These are phyloP conservation scores for Tuber aestivum DNA, from an alignment of 495 filamentous ascomycete genomes.

Conservation along the genomic window DNA sequence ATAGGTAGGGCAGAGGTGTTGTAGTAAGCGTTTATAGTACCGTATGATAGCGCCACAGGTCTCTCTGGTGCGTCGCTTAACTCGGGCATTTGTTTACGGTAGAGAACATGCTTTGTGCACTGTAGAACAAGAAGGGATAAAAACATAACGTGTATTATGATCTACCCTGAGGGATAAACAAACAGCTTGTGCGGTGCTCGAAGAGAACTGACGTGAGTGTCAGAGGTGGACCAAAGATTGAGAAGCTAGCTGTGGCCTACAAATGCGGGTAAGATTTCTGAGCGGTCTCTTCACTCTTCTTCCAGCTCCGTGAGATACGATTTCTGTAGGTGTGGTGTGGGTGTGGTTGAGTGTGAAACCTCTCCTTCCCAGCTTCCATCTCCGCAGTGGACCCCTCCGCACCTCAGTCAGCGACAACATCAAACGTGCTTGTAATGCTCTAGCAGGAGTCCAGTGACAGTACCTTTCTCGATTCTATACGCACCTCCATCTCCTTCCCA, in stretches of 20 bases:
- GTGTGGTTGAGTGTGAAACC: not conserved
- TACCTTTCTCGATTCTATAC: constrained; percentile 6
- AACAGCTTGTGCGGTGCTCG: not conserved
- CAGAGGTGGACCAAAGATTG: not conserved
- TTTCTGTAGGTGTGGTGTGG: not conserved
- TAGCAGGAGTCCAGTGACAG: not conserved
- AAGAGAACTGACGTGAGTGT: not conserved
- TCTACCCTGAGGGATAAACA: not conserved
- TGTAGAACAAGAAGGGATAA: not conserved
- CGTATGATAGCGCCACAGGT: not conserved
- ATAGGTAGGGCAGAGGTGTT: not conserved
- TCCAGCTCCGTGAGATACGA: not conserved
- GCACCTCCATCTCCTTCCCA: constrained; percentile 24
- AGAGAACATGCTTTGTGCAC: not conserved
- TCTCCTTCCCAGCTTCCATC: not conserved
- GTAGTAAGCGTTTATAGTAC: too few relatives aligned
- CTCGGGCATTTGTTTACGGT: not conserved
- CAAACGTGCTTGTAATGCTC: constrained; percentile 2
- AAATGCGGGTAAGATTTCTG: not conserved
- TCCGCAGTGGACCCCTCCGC: constrained; percentile 1
- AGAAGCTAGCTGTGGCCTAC: not conserved
- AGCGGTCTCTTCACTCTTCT: not conserved
- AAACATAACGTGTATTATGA: not conserved
- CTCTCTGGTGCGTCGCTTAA: not conserved
- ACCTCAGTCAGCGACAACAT: not conserved